Base-by-base conservation (phyloP, 768 basidiomycete species). In the Clitopilus passeckerianus region DNA sequence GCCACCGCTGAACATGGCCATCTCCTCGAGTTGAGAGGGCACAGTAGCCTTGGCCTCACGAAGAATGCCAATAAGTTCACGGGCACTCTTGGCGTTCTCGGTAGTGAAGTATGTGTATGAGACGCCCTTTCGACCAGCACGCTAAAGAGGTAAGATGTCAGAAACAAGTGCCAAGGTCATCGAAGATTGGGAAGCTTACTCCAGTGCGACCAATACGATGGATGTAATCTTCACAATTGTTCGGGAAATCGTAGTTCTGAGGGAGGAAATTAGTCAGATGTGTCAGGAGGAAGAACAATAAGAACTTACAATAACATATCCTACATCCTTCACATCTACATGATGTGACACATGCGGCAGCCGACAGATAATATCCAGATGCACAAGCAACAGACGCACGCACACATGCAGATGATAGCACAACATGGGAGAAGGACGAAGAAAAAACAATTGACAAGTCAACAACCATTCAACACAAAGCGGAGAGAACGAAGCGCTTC, bases 201-300 rank as follows among this genome's bases (percentile, higher is more conserved):
- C 95, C 95, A 64, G 96, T 97, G 72, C 96, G 94, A 63, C 96
- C 97, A 68, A 99, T 99, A 66, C 96, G 93, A 76, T 99, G 96
- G 61, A 98, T 94, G 75, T 98, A 98, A 74, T 97, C 95, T 78
- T 96, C 95, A 68, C 91, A 93, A 70, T 96, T 95, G 76, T 97
- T 97, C 0, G 95, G 95, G 80, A 98, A 97, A 72, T 98, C 95
- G 72, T 92, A 95, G 75, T 95, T 95, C 94, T 95, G 64, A 2
- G n/a, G n/a, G 34, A 57, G 34, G 3, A 30, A 30, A 54, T 65
- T 56, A 66, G 56, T 58, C 24, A 44, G 54, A 15, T 37, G 9
- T 15, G 35, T 50, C 18, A 58, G 23, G 41, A 43, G 33, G 54
- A 55, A 44, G 37, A 8, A 35, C 63, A 54, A 55, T 16, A 35